phyloP scores from a whole-genome alignment of 2,329 filamentous ascomycete species.

The Epicoccum nigrum region DNA sequence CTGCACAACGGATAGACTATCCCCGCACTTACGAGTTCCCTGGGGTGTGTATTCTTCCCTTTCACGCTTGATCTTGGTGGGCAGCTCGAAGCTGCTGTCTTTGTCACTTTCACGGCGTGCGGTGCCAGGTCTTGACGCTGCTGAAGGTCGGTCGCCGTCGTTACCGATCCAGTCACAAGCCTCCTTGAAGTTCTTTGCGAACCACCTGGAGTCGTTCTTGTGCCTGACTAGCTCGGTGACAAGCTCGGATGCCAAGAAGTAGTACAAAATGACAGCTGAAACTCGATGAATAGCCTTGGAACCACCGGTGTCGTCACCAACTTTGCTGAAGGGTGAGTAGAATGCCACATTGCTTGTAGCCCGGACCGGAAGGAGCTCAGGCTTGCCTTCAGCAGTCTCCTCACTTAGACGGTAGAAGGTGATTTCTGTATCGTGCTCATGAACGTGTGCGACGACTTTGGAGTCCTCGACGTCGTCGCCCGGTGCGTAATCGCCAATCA shows the following conservation, averaged over 20 bases:
- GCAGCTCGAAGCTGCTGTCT: constrained; percentile 22
- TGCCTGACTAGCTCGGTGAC: constrained; percentile 33
- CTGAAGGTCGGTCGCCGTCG: constrained; percentile 29
- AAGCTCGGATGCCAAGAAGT: constrained; percentile 34
- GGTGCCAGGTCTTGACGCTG: constrained; percentile 26
- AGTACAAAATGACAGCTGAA: constrained; percentile 35
- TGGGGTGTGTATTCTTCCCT: constrained; percentile 31
- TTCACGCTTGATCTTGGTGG: constrained; percentile 33
- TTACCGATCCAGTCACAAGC: constrained; percentile 37
- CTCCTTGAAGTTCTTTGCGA: constrained; percentile 37
- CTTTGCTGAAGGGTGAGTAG: constrained; percentile 35
- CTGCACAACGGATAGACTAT: not conserved
- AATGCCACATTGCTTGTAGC: constrained; percentile 38
- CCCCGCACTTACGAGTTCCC: constrained; percentile 23
- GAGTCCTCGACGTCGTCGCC: constrained; percentile 31
- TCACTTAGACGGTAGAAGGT: constrained; percentile 36
- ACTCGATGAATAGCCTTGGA: constrained; percentile 37
- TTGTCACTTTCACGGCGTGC: constrained; percentile 22
- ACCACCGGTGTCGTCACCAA: constrained; percentile 33
- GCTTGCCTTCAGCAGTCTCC: constrained; percentile 20
- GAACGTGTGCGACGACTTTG: constrained; percentile 36
- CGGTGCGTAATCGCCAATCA: constrained; percentile 38
- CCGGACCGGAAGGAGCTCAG: constrained; percentile 31
- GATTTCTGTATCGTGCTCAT: constrained; percentile 35
- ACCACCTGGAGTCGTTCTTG: constrained; percentile 35